Evolutionary conservation across 2,329 filamentous ascomycete genomes (phyloP).

Genomic region (Colletotrichum musae): DNA sequence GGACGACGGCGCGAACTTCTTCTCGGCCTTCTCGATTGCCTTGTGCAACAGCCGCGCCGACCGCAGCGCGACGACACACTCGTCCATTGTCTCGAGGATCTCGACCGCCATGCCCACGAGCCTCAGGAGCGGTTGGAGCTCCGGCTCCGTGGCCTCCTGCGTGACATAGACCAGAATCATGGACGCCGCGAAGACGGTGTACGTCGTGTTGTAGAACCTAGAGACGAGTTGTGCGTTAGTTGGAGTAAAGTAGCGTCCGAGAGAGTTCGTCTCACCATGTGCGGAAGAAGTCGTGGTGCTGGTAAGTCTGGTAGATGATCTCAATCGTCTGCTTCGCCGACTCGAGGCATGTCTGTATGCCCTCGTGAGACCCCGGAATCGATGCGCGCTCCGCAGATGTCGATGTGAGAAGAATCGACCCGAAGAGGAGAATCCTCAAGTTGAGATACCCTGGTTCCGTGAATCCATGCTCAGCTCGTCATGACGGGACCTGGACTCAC

Average conservation of each 20-base stretch:
- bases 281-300: conserved; percentile 49
- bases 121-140: conserved; percentile 41
- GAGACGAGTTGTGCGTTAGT: background rate
- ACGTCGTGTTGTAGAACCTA: conserved; percentile 51
- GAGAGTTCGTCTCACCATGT: conserved; percentile 44
- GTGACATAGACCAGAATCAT: conserved; percentile 48
- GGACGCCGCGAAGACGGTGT: conserved; percentile 48
- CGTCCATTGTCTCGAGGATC: conserved; percentile 46
- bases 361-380: conserved; percentile 41
- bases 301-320: conserved; percentile 47
- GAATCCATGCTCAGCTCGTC: background rate
- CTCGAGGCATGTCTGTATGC: conserved; percentile 45
- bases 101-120: conserved; percentile 45
- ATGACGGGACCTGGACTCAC: conserved; percentile 24
- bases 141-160: conserved; percentile 43
- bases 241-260: no score
- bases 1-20: conserved; percentile 28
- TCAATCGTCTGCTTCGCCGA: conserved; percentile 48
- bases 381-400: conserved; percentile 41
- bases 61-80: conserved; percentile 46
- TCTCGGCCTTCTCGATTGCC: conserved; percentile 44
- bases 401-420: conserved; percentile 45
- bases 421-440: conserved; percentile 47
- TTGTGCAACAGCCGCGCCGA: conserved; percentile 46
- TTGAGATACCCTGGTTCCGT: conserved; percentile 45